These are phyloP conservation scores for Emydomyces testavorans DNA, from an alignment of 2,329 filamentous ascomycete species.

Conservation along the genomic window DNA sequence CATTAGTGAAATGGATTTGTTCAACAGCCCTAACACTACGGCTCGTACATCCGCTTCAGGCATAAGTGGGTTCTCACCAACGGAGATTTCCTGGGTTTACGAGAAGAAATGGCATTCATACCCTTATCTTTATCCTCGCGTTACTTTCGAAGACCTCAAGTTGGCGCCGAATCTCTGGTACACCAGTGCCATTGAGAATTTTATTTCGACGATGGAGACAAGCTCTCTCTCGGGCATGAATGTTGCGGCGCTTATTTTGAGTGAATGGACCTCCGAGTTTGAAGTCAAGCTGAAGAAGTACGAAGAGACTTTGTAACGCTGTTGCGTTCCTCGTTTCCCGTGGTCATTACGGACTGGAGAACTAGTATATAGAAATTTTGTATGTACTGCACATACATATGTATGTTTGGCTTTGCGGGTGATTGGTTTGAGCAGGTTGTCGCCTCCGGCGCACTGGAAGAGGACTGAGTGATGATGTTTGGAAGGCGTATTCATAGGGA, in stretches of 20 bases:
- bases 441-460: no score
- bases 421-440: no score
- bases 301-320: slow-evolving; percentile 9
- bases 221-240: slow-evolving; percentile 73
- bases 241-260: slow-evolving; percentile 44
- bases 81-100: slow-evolving; percentile 61
- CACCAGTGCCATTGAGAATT: slow-evolving; percentile 66
- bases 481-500: no score
- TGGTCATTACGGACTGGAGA: background rate
- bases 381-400: background rate
- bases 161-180: slow-evolving; percentile 47
- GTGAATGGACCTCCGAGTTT: slow-evolving; percentile 24
- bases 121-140: slow-evolving; percentile 69
- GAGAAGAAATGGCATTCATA: slow-evolving; percentile 74
- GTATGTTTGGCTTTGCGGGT: background rate
- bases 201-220: slow-evolving; percentile 97
- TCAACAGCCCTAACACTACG: slow-evolving; percentile 18
- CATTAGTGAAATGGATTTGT: slow-evolving; percentile 23
- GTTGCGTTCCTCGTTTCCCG: no score
- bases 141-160: slow-evolving; percentile 73
- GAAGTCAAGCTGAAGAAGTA: slow-evolving; percentile 16
- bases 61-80: slow-evolving; percentile 28
- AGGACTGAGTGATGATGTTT: no score
- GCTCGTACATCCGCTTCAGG: background rate
- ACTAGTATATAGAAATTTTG: no score